Base-by-base conservation (phyloP, 176 grass and related monocot genomes). In the Triticum monococcum region DNA sequence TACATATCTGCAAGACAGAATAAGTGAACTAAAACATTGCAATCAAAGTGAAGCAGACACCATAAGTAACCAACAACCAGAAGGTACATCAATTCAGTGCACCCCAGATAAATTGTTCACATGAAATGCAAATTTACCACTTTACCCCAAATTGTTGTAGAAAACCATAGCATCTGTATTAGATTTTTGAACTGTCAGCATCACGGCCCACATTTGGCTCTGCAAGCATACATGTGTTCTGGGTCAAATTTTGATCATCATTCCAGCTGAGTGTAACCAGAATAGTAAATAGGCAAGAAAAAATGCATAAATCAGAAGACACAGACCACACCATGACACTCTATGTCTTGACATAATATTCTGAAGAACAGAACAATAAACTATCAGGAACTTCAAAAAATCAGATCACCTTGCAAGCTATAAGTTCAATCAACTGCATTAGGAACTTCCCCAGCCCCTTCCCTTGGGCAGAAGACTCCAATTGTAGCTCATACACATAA, bases 401-500 rank as follows among this genome's bases (percentile, higher is more conserved):
- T 79, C 24, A 41, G 26, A 83, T 68, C 85, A 98, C 97, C 97
- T 94, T 94, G 60, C 84, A 82, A 81, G 90, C 92, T 88, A 96
- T 88, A 79, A 94, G 79, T 70, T 98, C 93, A 72, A 96, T 46
- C 79, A 96, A 71, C 52, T 92, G 90, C 88, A 96, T 98, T 79
- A 98, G n/a, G 43, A 98, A 94, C 69, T 89, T 95, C 16, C 91
- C 91, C 76, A 98, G 81, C 12, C 90, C 93, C 78, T 98, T 96
- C 36, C 91, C 90, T 54, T 96, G 88, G 25, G 68, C 70, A 68
- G 83, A 87, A 89, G 88, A 54, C 79, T 92, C 92, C 70, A 98
- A 86, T 52, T 94, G 96, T 79, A 98, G 83, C 73, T 98, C 93
- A 91, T 94, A 94, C 23, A 98, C 92, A 92, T 98, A 98, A 96